Base-by-base conservation (phyloP, 192 early-diverging fungal genomes). In the Bifiguratus adelaidae region DNA sequence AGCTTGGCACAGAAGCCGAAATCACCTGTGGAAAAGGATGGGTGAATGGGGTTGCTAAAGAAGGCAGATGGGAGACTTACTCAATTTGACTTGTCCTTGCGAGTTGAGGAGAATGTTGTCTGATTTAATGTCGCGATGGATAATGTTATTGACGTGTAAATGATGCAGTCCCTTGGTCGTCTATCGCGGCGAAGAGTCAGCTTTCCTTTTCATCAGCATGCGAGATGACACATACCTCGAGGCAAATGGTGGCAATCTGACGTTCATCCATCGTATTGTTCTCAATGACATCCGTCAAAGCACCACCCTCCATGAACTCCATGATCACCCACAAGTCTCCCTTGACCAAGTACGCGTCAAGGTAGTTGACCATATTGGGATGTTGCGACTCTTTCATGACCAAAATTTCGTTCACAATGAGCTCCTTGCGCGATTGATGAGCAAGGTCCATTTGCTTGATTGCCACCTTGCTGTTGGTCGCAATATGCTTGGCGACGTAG, bases 281-380 rank as follows among this genome's bases (percentile, higher is more conserved):
- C 61, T 88, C 88, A 63, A 98, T 96, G 20, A 96, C 85, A 58
- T 98, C 94, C 20, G 92, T 98, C 63, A 98, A 71, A 13, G 93
- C 79, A 38, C 95, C 95, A 38, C 92, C 95, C 63, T 98, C 95
- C 93, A 98, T 98, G 64, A 85, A 91, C 70, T 98, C 95, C 89
- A 98, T 91, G 22, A 98, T 81, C 12, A 98, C 88, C 95, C 95
- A 98, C 49, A 98, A 68, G 32, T 96, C 93, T 15, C 71, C 73
- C 58, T 80, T 82, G 41, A 93, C 78, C 53, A 98, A 65, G 64
- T 85, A 98, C 7, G 86, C 75, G 63, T 96, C 93, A 33, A 92
- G 66, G 52, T 86, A 98, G 70, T 98, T 98, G 67, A 96, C 91
- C 76, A 98, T 94, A 61, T 96, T 98, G 46, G 86, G 82, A 59